phyloP scores from a whole-genome alignment of 1,284 basidiomycete genomes.

The Microbotryum saponariae region DNA sequence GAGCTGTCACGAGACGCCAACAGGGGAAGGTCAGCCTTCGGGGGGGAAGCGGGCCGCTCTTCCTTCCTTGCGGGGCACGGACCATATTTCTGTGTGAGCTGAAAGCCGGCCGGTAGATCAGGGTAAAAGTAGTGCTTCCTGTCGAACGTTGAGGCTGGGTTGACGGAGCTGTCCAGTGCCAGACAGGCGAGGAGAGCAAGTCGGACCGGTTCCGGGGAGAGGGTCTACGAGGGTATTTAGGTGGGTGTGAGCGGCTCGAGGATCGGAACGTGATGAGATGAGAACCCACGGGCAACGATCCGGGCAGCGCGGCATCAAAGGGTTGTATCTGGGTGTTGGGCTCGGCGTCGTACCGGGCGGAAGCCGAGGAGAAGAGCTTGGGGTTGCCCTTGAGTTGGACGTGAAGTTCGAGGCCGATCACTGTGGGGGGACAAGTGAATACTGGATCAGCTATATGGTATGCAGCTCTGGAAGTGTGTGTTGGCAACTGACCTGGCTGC shows the following conservation, averaged over 20 bases:
- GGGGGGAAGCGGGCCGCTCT: too few species aligned
- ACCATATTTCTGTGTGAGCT: conserved; percentile 94
- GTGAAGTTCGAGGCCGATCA: conserved; percentile 93
- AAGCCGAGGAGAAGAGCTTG: conserved; percentile 76
- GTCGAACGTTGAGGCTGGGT: conserved; percentile 55
- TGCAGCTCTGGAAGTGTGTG: background rate
- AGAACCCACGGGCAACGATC: conserved; percentile 70
- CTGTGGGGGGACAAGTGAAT: conserved; percentile 39
- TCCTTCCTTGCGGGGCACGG: conserved; percentile 31
- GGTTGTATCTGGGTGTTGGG: conserved; percentile 71
- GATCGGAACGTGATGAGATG: background rate
- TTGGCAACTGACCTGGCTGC: conserved; percentile 6
- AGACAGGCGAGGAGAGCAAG: conserved; percentile 74
- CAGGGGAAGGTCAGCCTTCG: background rate
- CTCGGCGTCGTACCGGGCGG: conserved; percentile 50
- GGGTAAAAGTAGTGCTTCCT: conserved; percentile 98
- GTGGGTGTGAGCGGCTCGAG: background rate
- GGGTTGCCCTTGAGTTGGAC: conserved; percentile 78
- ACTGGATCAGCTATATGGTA: background rate
- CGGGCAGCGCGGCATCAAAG: conserved; percentile 87
- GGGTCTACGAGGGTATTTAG: conserved; percentile 47
- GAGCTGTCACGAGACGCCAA: conserved; percentile 48
- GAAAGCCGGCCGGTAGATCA: conserved; percentile 88
- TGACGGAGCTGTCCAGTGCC: conserved; percentile 64
- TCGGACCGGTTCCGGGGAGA: conserved; percentile 72